Evolutionary conservation across 2,329 filamentous ascomycete genomes (phyloP).

Genomic region (Rhinocladiella mackenziei): DNA sequence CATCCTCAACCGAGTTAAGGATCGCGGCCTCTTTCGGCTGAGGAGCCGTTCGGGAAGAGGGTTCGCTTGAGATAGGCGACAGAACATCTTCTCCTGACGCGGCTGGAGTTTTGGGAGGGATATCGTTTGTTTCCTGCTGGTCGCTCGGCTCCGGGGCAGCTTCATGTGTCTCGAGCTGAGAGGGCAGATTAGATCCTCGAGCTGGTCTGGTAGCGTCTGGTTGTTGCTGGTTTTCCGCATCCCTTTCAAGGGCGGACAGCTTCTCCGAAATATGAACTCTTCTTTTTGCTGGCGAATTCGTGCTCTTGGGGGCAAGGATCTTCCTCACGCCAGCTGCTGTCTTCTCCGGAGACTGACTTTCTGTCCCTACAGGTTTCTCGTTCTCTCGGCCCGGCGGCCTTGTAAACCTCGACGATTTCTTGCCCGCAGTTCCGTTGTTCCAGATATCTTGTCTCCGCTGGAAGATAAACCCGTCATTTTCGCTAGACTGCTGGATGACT

Average conservation of each 20-base stretch:
- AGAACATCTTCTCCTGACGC: conserved; percentile 16
- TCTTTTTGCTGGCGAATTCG: conserved; percentile 29
- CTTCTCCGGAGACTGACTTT: conserved; percentile 18
- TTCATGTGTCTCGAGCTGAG: conserved; percentile 2
- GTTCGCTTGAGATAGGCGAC: conserved; percentile 28
- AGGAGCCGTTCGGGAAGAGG: conserved; percentile 17
- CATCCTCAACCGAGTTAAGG: conserved; percentile 29
- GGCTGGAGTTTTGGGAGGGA: conserved; percentile 28
- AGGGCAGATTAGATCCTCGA: conserved; percentile 7
- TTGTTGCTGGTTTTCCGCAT: conserved; percentile 4
- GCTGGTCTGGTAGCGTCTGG: neutral
- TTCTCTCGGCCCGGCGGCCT: conserved; percentile 21
- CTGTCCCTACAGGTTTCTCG: conserved; percentile 6
- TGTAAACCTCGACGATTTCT: conserved; percentile 27
- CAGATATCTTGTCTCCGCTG: conserved; percentile 20
- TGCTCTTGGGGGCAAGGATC: conserved; percentile 29
- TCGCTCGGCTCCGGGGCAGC: neutral
- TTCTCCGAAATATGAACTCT: conserved; percentile 20
- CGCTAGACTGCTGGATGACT: conserved; percentile 5
- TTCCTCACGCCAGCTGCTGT: conserved; percentile 12
- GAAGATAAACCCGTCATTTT: conserved; percentile 27
- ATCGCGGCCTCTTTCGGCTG: conserved; percentile 24
- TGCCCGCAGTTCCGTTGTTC: conserved; percentile 10
- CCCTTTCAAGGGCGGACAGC: conserved; percentile 7
- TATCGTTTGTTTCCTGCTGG: conserved; percentile 2